Conservation (phyloP, 192 early-diverging fungal species). For the Piromyces sp. region DNA sequence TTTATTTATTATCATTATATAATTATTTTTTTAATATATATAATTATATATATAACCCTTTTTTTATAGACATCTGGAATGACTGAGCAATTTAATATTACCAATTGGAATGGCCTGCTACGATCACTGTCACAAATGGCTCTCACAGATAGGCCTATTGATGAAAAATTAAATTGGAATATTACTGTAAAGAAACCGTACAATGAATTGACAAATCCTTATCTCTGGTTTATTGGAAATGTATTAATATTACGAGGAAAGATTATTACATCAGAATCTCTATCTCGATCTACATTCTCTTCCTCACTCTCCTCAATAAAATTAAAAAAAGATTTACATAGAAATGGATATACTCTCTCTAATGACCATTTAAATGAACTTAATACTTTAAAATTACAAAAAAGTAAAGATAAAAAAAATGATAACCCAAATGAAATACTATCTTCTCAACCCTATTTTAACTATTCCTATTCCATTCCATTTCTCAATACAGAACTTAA, state of each 20-base stretch:
- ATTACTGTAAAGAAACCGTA: neutral
- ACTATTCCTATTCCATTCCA: neutral
- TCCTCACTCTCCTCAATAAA: too few relatives aligned
- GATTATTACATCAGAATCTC: neutral
- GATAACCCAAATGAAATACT: neutral
- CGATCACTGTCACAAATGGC: neutral
- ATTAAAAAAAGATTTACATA: too few relatives aligned
- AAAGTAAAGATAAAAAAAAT: too few relatives aligned
- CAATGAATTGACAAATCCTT: neutral
- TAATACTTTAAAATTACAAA: too few relatives aligned
- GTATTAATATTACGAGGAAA: neutral
- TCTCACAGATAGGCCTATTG: neutral
- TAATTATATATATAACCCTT: too few relatives aligned
- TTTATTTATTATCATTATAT: too few relatives aligned
- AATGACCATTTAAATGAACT: too few relatives aligned
- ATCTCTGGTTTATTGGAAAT: neutral
- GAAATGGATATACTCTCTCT: too few relatives aligned
- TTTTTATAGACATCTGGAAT: neutral
- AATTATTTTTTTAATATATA: too few relatives aligned
- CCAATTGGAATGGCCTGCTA: conserved; percentile 1
- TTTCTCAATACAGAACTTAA: neutral
- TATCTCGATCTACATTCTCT: too few relatives aligned
- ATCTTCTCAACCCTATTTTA: neutral
- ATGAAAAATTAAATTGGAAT: conserved; percentile 3
- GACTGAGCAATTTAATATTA: neutral